Conservation (phyloP, 31 red algal genomes). For the Asparagopsis taxiformis region DNA sequence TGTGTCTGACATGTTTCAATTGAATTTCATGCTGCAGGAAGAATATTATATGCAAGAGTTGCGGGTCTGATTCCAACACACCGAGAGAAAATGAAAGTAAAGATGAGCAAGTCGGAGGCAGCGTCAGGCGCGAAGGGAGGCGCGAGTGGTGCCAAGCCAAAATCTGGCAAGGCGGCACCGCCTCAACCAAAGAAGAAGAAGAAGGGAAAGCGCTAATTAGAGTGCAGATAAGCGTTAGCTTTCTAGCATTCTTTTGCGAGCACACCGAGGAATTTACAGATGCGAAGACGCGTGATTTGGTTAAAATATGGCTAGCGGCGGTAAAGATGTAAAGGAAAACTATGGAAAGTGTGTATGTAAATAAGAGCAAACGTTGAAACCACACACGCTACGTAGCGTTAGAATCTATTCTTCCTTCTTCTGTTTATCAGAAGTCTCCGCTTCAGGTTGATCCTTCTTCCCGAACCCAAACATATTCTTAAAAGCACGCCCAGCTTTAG, state of each 20-base stretch:
- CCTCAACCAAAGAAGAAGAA: conserved; percentile 51
- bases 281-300: too few relatives aligned
- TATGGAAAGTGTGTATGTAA: too few relatives aligned
- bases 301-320: too few relatives aligned
- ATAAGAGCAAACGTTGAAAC: too few relatives aligned
- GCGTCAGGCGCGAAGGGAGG: not conserved
- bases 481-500: conserved; percentile 45
- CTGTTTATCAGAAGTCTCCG: not conserved
- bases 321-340: too few relatives aligned
- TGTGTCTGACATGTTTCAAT: too few relatives aligned
- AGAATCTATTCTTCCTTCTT: too few relatives aligned
- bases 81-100: conserved; percentile 35
- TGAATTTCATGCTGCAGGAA: too few relatives aligned
- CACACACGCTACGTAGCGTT: too few relatives aligned
- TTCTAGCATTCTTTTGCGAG: too few relatives aligned
- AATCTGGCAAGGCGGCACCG: conserved; percentile 4
- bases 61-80: conserved; percentile 53
- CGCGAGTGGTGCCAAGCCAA: not conserved
- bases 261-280: too few relatives aligned
- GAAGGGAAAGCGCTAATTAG: conserved; percentile 49
- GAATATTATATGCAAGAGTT: conserved; percentile 47
- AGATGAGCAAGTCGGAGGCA: conserved; percentile 11
- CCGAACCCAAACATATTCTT: conserved; percentile 68
- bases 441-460: conserved; percentile 26
- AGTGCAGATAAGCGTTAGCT: not conserved